Evolutionary conservation across 805 yeast species (phyloP).

Genomic region (Cephaloascus fragrans): DNA sequence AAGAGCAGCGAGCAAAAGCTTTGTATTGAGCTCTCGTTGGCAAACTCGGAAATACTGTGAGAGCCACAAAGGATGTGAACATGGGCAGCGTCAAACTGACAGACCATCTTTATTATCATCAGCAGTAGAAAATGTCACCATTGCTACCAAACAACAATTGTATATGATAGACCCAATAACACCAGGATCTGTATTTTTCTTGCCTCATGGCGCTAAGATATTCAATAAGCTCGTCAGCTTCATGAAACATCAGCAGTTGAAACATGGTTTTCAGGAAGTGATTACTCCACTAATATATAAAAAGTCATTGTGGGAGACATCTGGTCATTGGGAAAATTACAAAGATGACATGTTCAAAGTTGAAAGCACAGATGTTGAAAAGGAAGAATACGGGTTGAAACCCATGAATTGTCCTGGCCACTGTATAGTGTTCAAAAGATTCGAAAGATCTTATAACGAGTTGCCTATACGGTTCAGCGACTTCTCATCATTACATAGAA

Average conservation of each 20-base stretch:
- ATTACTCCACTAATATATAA: constrained; percentile 85
- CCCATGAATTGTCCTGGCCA: constrained; percentile 98
- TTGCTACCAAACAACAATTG: constrained; percentile 62
- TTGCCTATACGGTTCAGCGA: constrained; percentile 81
- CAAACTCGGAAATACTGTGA: no score
- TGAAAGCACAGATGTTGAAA: constrained; percentile 42
- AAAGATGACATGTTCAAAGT: constrained; percentile 92
- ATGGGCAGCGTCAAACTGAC: no score
- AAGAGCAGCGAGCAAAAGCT: no score
- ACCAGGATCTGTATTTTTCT: constrained; percentile 87
- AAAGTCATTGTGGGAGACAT: constrained; percentile 74
- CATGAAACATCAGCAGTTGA: constrained; percentile 76
- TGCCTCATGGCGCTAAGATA: constrained; percentile 87
- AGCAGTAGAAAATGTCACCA: constrained; percentile 13
- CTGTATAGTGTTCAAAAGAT: constrained; percentile 69
- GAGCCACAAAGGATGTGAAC: no score
- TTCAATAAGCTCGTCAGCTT: constrained; percentile 71
- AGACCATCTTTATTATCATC: no score
- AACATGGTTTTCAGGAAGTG: constrained; percentile 84
- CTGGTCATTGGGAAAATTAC: constrained; percentile 96
- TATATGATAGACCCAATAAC: constrained; percentile 73
- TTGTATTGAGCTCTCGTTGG: no score
- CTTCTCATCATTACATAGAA: constrained; percentile 86
- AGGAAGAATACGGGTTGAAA: constrained; percentile 62
- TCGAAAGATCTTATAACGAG: constrained; percentile 76